These are phyloP conservation scores for Leptographium flavum DNA, from an alignment of 2,329 filamentous ascomycete genomes.

Conservation along the genomic window DNA sequence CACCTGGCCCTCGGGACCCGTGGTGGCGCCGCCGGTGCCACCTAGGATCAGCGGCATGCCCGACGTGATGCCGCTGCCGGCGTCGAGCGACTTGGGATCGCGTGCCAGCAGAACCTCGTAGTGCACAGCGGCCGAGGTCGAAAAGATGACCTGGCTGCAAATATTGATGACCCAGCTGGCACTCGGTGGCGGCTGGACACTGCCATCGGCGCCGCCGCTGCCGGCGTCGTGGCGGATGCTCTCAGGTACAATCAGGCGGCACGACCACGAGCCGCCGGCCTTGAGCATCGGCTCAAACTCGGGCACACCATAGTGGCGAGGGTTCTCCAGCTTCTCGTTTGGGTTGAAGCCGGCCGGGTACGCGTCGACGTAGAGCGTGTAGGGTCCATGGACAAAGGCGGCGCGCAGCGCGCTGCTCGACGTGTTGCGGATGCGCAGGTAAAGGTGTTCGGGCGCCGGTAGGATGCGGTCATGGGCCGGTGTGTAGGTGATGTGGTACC, in stretches of 20 bases:
- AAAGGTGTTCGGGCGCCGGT: slow-evolving; percentile 65
- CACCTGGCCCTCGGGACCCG: slow-evolving; percentile 16
- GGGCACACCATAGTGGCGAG: slow-evolving; percentile 60
- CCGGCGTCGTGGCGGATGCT: slow-evolving; percentile 54
- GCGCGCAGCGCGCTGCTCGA: slow-evolving; percentile 82
- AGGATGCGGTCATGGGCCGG: slow-evolving; percentile 80
- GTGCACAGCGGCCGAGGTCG: slow-evolving; percentile 69
- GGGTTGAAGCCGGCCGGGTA: slow-evolving; percentile 76
- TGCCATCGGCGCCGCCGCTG: slow-evolving; percentile 26
- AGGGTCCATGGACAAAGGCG: slow-evolving; percentile 92
- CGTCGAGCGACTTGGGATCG: slow-evolving; percentile 67
- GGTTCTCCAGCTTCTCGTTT: slow-evolving; percentile 59
- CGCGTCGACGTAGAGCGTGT: slow-evolving; percentile 75
- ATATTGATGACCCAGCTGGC: slow-evolving; percentile 86
- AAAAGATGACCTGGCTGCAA: slow-evolving; percentile 87
- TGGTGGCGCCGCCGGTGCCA: slow-evolving; percentile 11
- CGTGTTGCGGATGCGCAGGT: slow-evolving; percentile 83
- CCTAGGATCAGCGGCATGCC: slow-evolving; percentile 28
- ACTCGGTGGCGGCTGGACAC: slow-evolving; percentile 27
- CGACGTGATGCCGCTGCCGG: slow-evolving; percentile 27
- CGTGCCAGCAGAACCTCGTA: slow-evolving; percentile 79
- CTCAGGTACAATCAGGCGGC: slow-evolving; percentile 67
- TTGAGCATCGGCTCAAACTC: slow-evolving; percentile 96
- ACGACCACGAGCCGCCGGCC: slow-evolving; percentile 76
- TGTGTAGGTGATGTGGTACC: slow-evolving; percentile 85